These are phyloP conservation scores for Dactylorhiza incarnata DNA, from an alignment of 106 monocot genomes.

Conservation along the genomic window DNA sequence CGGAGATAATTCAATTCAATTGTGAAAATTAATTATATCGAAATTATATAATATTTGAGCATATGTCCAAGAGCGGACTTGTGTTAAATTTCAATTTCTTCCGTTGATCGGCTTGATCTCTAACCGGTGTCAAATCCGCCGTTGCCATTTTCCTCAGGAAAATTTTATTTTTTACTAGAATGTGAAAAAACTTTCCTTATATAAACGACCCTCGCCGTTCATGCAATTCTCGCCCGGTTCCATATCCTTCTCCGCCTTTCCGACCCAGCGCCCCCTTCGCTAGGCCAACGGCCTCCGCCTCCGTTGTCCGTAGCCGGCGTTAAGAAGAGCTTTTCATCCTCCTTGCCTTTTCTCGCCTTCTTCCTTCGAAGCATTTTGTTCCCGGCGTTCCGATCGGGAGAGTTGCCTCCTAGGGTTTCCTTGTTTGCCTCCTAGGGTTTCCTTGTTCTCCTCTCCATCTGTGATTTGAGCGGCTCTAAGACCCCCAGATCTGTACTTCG, in stretches of 20 bases:
- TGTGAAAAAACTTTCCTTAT: constrained; percentile 1
- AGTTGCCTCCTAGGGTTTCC: not conserved
- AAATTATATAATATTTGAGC: no score
- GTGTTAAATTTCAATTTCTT: no score
- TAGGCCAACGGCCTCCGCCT: not conserved
- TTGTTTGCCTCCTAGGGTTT: not conserved
- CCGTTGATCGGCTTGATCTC: no score
- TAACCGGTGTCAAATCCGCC: no score
- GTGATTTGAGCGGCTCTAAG: not conserved
- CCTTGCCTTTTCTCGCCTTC: not conserved
- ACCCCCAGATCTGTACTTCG: not conserved
- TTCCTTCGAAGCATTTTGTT: not conserved
- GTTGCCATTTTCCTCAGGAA: no score
- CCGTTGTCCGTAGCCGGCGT: not conserved
- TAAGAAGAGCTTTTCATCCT: not conserved
- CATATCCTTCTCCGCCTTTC: not conserved
- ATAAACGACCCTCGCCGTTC: constrained; percentile 2
- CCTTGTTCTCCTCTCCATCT: not conserved
- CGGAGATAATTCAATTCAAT: no score
- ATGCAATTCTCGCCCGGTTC: constrained; percentile 13
- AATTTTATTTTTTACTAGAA: no score
- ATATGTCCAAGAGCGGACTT: no score
- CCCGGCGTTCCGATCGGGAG: not conserved
- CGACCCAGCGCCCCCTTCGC: not conserved
- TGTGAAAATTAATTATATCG: no score